Evolutionary conservation across 2,329 filamentous ascomycete species (phyloP), one percentile per base, ranked within the genome.

Genomic region (Myriosclerotinia scirpicola): DNA sequence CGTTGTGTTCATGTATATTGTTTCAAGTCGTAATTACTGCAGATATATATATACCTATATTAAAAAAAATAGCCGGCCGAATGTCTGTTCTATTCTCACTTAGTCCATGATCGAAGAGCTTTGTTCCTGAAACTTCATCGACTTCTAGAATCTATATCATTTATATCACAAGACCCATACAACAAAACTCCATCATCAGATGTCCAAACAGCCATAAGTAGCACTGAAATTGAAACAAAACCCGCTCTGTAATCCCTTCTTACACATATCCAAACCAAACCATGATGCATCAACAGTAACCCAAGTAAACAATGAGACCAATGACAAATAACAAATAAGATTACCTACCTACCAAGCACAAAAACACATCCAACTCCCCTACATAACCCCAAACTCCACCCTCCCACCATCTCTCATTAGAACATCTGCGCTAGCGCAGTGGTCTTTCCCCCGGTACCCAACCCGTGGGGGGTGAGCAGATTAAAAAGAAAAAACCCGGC

Each of bases 1-100:
- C n/a, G 3, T 46, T 5, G n/a, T 15, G 30, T 2, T n/a, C 11
- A 22, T 52, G 1, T 26, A 12, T 14, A 2, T 50, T 26, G 20
- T 14, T 48, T 2, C 2, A 3, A n/a, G n/a, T 20, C 2, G 7
- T 3, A 36, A 20, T 38, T 17, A 46, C 4, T 48, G 20, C 14
- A 36, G 17, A n/a, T 9, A 0, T 22, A n/a, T 9, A 0, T 22
- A 36, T 2, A 17, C 3, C 1, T 2, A 11, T 9, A 26, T 26
- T 2, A 26, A 22, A 48, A n/a, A 11, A 0, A 22, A 46, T 11
- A 38, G 30, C 17, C 38, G 53, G 34, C 36, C 34, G 2, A 1
- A 9, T 48, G 0, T 38, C 2, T 7, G 5, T 26, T 4, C 6
- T 22, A 8, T 26, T 36, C 7, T 34, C 30, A 34, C 26, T 17